Evolutionary conservation across 352 stramenopile species (phyloP), one percentile per base, ranked within the genome.

Genomic region (Plasmopara muralis): DNA sequence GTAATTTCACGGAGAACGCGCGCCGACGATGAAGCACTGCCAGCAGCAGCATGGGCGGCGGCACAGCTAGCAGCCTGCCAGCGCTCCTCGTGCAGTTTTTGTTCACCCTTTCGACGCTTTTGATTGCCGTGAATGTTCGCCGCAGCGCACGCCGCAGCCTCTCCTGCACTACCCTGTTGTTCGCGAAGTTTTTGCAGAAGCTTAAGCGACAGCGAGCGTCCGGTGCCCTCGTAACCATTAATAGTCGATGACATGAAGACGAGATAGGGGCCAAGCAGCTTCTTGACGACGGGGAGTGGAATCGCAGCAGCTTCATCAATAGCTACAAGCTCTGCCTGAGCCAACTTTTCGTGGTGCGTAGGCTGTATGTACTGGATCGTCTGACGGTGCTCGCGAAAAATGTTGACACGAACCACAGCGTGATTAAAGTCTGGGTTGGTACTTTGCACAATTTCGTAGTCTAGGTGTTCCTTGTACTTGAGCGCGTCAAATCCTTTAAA

Each of bases 291-390:
- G 2, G 97, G 97, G 12, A 99, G 82, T n/a, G 97, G 97, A 64
- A 99, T 99, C 10, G 97, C 97, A n/a, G 97, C 97, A 18, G 97
- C 97, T 70, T 99, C 97, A 68, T 99, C 97, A 54, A 99, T 96
- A 5, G 96, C 95, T 9, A 99, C 68, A 51, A 99, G 87, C 66
- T 99, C 97, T 3, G 96, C 95, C 57, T 98, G 96, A 31, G 92
- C 83, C 53, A 99, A 91, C 62, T 98, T 98, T 62, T 98, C 87
- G 48, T 96, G 83, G 62, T 99, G 93, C 40, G 83, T 80, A 16
- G 95, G 95, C 63, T 92, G 70, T 29, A 96, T 97, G 74, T 98
- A 99, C 77, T 98, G 91, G 55, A 99, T 97, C 1, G 88, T 97
- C 72, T 99, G 96, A 34, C 95, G 83, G 62, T 98, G 95, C 62